phyloP scores from a whole-genome alignment of 371 early-diverging fungal genomes.

The Gilbertella persicaria region DNA sequence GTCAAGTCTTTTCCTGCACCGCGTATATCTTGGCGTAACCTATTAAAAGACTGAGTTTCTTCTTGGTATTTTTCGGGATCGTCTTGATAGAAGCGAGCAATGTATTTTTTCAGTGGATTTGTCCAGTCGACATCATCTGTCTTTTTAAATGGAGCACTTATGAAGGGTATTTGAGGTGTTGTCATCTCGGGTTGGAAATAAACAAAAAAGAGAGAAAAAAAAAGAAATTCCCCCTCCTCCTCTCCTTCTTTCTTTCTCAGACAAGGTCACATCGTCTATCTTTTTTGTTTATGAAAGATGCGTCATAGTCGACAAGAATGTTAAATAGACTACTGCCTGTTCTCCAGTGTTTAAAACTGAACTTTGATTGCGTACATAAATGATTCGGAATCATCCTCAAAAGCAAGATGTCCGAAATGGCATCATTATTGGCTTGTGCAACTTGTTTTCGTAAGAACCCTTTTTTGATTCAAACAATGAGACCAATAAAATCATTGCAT shows the following conservation, averaged over 20 bases:
- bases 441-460: not conserved
- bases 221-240: too few species aligned
- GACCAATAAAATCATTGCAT: not conserved
- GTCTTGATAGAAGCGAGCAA: constrained; percentile 83
- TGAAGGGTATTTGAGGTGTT: constrained; percentile 56
- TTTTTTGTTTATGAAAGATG: too few species aligned
- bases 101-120: constrained; percentile 79
- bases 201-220: constrained; percentile 8
- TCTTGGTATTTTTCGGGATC: constrained; percentile 87
- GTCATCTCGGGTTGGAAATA: constrained; percentile 29
- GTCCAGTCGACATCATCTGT: constrained; percentile 89
- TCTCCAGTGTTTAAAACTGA: too few species aligned
- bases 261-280: too few species aligned
- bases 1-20: constrained; percentile 91
- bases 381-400: not conserved
- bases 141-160: constrained; percentile 59
- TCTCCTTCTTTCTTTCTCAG: too few species aligned
- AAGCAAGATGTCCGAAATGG: not conserved
- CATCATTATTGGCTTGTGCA: not conserved
- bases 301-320: too few species aligned
- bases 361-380: too few species aligned
- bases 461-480: not conserved
- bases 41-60: constrained; percentile 84
- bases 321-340: too few species aligned
- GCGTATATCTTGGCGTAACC: constrained; percentile 92